A percentile compares a stretch with the other conserved stretches of the same genome.
Conservation (phyloP, 2,329 filamentous ascomycete species). For the Aspergillus amoenus region DNA sequence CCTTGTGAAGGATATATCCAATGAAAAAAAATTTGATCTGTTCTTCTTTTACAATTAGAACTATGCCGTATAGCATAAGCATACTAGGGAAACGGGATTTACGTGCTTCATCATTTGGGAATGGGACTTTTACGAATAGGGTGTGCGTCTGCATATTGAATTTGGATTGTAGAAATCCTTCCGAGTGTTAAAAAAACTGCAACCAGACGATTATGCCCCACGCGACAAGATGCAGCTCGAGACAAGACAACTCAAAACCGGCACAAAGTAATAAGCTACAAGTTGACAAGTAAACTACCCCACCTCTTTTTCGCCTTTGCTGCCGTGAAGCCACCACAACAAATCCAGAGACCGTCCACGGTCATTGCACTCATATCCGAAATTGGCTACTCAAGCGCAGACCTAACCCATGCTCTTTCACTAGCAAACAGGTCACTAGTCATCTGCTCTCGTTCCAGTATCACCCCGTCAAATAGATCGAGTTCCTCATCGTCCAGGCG, state of each 20-base stretch:
- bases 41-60: constrained; percentile 32
- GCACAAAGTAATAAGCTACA: neutral
- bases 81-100: constrained; percentile 12
- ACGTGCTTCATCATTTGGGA: constrained; percentile 3
- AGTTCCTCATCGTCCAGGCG: neutral
- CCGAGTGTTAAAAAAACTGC: neutral
- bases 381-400: neutral
- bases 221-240: neutral
- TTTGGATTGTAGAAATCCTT: neutral
- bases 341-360: neutral
- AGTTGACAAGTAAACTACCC: neutral
- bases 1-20: constrained; percentile 43
- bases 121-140: constrained; percentile 1
- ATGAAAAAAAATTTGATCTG: constrained; percentile 40
- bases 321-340: neutral
- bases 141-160: neutral
- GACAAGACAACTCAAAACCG: neutral
- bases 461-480: neutral
- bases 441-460: neutral
- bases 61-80: constrained; percentile 25
- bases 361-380: neutral
- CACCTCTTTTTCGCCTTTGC: neutral
- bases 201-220: neutral
- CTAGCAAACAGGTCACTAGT: neutral
- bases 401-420: neutral